phyloP scores from a whole-genome alignment of 2,329 filamentous ascomycete species.

The Trichoderma gracile region DNA sequence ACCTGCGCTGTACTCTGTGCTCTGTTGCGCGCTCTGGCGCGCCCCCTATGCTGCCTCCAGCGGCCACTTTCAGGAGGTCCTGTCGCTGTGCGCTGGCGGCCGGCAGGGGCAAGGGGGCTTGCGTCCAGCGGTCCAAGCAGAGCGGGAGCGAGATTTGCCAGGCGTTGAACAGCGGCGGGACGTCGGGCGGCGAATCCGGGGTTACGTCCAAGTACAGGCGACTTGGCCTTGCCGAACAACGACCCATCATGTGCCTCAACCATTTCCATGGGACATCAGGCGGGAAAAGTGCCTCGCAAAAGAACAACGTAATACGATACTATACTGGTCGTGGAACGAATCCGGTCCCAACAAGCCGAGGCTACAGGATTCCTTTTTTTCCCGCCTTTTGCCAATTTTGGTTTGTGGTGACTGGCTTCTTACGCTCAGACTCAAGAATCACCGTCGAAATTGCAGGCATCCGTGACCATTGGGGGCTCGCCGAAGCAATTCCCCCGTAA shows the following conservation, averaged over 20 bases:
- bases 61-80: background rate
- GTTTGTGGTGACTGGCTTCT: conserved; percentile 6
- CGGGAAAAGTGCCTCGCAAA: background rate
- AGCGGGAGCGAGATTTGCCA: conserved; percentile 5
- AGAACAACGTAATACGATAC: conserved; percentile 23
- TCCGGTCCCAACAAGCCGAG: conserved; percentile 20
- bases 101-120: background rate
- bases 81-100: background rate
- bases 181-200: conserved; percentile 22
- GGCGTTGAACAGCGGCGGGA: conserved; percentile 12
- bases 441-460: background rate
- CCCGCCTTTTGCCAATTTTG: background rate
- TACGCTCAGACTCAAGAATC: background rate
- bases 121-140: background rate
- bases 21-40: background rate
- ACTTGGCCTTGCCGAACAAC: conserved; percentile 15
- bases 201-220: conserved; percentile 13
- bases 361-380: background rate
- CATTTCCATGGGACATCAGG: conserved; percentile 15
- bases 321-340: background rate
- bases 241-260: conserved; percentile 27
- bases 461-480: background rate
- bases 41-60: background rate
- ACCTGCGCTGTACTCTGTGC: conserved; percentile 9
- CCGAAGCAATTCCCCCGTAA: background rate